phyloP scores from a whole-genome alignment of 1,284 basidiomycete species.

The Cryptococcus wingfieldii region DNA sequence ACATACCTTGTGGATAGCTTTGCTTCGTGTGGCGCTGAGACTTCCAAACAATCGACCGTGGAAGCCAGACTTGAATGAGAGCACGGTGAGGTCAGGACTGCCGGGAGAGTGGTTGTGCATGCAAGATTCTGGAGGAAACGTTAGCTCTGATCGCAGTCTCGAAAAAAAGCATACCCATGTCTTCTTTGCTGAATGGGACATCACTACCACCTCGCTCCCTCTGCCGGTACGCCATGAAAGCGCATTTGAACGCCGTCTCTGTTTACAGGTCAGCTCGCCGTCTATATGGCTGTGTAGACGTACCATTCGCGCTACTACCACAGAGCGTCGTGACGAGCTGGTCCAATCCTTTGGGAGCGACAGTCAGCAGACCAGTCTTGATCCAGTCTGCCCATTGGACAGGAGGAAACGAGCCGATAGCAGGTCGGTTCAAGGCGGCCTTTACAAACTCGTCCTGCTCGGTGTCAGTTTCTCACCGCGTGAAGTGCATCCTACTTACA shows the following conservation, averaged over 20 bases:
- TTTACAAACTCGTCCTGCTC: conserved; percentile 28
- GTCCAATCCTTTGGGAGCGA: conserved; percentile 53
- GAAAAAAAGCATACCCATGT: conserved; percentile 25
- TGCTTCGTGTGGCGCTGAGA: conserved; percentile 52
- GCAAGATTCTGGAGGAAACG: conserved; percentile 41
- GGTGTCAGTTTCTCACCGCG: background rate
- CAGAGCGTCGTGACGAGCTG: conserved; percentile 50
- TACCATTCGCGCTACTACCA: conserved; percentile 46
- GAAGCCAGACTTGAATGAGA: conserved; percentile 55
- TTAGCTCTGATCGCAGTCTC: background rate
- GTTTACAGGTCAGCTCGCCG: background rate
- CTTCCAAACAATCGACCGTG: conserved; percentile 54
- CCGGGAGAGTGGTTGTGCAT: conserved; percentile 56
- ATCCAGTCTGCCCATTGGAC: conserved; percentile 51
- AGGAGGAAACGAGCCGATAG: conserved; percentile 55
- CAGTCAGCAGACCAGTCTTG: conserved; percentile 52
- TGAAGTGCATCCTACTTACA: conserved; percentile 10
- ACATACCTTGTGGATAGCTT: conserved; percentile 53
- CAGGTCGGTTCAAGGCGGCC: conserved; percentile 53
- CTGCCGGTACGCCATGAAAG: conserved; percentile 50
- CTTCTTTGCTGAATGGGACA: conserved; percentile 34
- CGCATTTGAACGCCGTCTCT: conserved; percentile 56
- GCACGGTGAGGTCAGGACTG: conserved; percentile 52
- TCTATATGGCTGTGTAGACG: conserved; percentile 44
- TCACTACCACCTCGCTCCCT: conserved; percentile 32